A percentile compares a stretch with the other conserved stretches of the same genome.
phyloP scores from a whole-genome alignment of 768 basidiomycete genomes.

The Phlebiopsis gigantea region DNA sequence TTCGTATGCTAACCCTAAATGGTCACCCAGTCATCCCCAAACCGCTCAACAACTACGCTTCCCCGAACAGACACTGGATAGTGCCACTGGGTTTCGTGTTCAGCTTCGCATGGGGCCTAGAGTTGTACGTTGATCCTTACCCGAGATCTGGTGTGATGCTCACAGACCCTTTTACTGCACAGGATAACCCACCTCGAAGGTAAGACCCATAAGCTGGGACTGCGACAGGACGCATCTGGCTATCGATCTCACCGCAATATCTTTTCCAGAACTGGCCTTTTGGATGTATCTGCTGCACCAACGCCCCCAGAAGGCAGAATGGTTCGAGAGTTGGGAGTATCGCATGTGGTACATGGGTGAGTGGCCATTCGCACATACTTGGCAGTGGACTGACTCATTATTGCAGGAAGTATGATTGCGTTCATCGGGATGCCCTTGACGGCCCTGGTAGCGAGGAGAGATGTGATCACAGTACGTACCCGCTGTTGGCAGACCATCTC shows the following conservation, averaged over 20 bases:
- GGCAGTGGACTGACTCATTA: background rate
- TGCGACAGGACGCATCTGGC: background rate
- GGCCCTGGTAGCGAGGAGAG: constrained; percentile 49
- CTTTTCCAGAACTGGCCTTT: constrained; percentile 60
- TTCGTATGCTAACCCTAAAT: background rate
- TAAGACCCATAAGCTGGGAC: constrained; percentile 25
- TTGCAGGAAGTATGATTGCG: constrained; percentile 55
- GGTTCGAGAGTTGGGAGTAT: constrained; percentile 82
- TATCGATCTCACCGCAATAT: background rate
- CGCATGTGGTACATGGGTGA: constrained; percentile 64
- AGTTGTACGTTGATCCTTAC: constrained; percentile 49
- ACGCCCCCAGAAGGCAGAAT: constrained; percentile 61
- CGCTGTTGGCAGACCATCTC: background rate
- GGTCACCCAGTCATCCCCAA: constrained; percentile 37
- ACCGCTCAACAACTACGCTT: constrained; percentile 49
- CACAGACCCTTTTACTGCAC: background rate
- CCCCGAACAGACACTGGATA: constrained; percentile 44
- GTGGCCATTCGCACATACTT: constrained; percentile 12
- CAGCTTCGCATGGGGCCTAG: constrained; percentile 71
- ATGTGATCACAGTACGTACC: constrained; percentile 52
- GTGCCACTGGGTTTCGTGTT: constrained; percentile 68
- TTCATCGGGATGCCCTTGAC: constrained; percentile 71
- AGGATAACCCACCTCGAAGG: constrained; percentile 84
- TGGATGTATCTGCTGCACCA: constrained; percentile 83
- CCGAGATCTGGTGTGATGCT: constrained; percentile 2